Evolutionary conservation across 164 flowering plant species (phyloP), one percentile per base, ranked within the genome.

Genomic region (Vitis rupestris): DNA sequence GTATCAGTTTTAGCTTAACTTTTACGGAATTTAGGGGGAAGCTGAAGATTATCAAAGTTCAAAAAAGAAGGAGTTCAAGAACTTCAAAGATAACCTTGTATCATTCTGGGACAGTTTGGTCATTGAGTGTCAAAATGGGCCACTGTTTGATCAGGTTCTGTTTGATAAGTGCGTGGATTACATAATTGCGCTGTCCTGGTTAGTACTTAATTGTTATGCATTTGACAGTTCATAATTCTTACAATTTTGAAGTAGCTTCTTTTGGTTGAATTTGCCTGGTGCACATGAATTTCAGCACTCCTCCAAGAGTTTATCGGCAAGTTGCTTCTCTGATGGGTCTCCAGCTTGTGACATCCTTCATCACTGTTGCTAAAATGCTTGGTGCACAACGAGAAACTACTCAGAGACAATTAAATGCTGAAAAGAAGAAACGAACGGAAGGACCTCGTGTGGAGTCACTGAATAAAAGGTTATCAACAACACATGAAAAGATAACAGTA

Each of bases 111-210:
- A 91, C 72, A 86, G 72, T 72, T 71, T 96, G 81, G 91, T 96
- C 50, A 61, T 73, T 67, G 99, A 96, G 72, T 91, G 98, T 74
- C 93, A 93, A 76, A 87, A 87, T 83, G 97, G 93, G 47, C 95
- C 97, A 17, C 73, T 96, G 53, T 91, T 91, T 77, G 99, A 95
- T 73, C 81, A 86, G 71, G 76, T 78, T 71, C 78, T 91, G 72
- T 89, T 95, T 66, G 98, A 96, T 65, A 93, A 90, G 81, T 90
- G 97, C 85, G 88, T 92, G 88, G 97, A 96, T 75, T 96, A 91
- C 72, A 79, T 93, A 60, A 86, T 96, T 73, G 98, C 97, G 31
- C 69, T 96, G 65, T 96, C 99, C 76, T 95, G 99, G 99, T 95
- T 72, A 66, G 93, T 77, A 48, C 5, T 70, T 58, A n/a, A 50